Base-by-base conservation (phyloP, 805 yeast species). In the Cyberlindnera nakhonratchasimensis region DNA sequence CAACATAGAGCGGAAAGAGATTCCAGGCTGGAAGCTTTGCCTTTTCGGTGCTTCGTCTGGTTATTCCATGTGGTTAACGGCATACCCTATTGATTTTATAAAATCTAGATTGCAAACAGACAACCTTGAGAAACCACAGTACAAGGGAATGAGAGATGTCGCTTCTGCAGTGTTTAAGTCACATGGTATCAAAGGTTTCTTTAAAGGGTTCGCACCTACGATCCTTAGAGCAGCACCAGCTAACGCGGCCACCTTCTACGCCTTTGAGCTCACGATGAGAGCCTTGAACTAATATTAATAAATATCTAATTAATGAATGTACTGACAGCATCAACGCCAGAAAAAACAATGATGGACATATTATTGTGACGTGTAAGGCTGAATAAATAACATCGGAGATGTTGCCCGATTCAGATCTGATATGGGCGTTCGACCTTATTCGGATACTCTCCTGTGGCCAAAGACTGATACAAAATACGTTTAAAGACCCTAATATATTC, bases 181-280 rank as follows among this genome's bases (percentile, higher is more conserved):
- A n/a, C 70, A 72, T 39, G 97, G 98, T 21, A 44, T 79, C 20
- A 71, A 71, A 48, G 96, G 96, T 0, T 85, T 93, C 58, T 86
- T 86, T 66, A 82, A 82, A 65, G 99, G 99, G 2, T 90, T 95
- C 60, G 65, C 79, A 16, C 97, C 99, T 29, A 90, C 98, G 0
- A 78, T 93, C 50, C 69, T 93, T 50, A 83, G 99, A 67, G 98
- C 99, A 37, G 96, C 96, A 3, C 99, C 99, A 1, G 99, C 95
- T 4, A 95, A 93, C 61, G 99, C 96, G 31, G 96, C 95, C 23
- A 95, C 99, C 0, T 93, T 93, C 66, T 83, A 88, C 33, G 89
- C 95, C 2, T 93, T 93, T 62, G 99, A 93, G 64, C 65, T 84
- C 38, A 86, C 96, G 5, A 83, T 90, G 85, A 79, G 96, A 66